Percentiles rank a stretch among this genome's conserved stretches.
Evolutionary conservation across 305 asterid genomes (phyloP).

Genomic region (Fraxinus greggii): DNA sequence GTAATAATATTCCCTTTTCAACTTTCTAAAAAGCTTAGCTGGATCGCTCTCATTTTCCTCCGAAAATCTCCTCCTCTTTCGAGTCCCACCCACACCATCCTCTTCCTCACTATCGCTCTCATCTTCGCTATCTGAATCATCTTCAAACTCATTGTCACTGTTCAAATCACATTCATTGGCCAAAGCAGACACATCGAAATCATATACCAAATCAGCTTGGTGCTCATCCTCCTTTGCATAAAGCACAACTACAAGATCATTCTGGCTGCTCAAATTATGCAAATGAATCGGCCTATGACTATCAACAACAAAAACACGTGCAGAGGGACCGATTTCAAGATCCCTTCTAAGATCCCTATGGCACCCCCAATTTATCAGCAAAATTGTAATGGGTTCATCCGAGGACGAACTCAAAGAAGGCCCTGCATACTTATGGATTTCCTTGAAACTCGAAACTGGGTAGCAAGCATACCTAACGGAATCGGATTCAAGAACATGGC

Average conservation of each 20-base stretch:
- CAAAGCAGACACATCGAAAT: constrained; percentile 74
- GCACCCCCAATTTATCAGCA: constrained; percentile 96
- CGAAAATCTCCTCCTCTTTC: constrained; percentile 62
- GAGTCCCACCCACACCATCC: constrained; percentile 44
- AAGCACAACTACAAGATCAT: constrained; percentile 80
- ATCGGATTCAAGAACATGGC: constrained; percentile 86
- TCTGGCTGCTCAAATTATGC: constrained; percentile 71
- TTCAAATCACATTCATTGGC: constrained; percentile 82
- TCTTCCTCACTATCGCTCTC: constrained; percentile 61
- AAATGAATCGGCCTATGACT: constrained; percentile 97
- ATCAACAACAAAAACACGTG: constrained; percentile 83
- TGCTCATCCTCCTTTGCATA: constrained; percentile 77
- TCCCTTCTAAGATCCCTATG: constrained; percentile 82
- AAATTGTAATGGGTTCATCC: constrained; percentile 64
- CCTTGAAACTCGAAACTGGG: constrained; percentile 85
- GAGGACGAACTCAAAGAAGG: constrained; percentile 44
- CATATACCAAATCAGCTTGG: constrained; percentile 80
- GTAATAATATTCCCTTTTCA: constrained; percentile 75
- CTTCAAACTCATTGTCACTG: constrained; percentile 77
- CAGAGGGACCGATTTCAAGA: constrained; percentile 54
- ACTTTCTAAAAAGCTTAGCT: constrained; percentile 62
- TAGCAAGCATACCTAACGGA: constrained; percentile 94
- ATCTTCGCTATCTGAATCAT: constrained; percentile 58
- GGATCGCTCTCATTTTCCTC: constrained; percentile 57
- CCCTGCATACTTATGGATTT: constrained; percentile 80